Evolutionary conservation across 192 early-diverging fungal species (phyloP), one percentile per base, ranked within the genome.

Genomic region (Podila clonocystis): DNA sequence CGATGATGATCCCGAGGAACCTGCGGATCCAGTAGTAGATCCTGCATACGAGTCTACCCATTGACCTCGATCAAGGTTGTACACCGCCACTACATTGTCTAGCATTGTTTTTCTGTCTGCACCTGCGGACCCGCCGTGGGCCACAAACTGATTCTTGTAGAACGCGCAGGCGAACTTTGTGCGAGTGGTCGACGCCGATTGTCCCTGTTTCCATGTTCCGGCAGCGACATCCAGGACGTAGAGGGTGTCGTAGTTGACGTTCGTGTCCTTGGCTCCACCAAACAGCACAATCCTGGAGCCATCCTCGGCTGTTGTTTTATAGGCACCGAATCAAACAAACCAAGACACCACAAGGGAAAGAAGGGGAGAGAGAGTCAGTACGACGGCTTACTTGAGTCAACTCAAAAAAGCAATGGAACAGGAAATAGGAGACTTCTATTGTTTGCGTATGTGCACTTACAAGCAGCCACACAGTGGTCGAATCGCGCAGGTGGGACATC

Each of bases 401-500:
- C 5, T 19, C 19, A 52, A 52, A 22, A 52, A 52, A 0, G n/a
- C 0, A 52, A 61, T 17, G 19, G 12, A 3, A 61, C 3, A 29
- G 26, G 59, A 19, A 30, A 61, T 61, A 30, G 59, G 26, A 50
- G 17, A 62, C 7, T 34, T 15, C 41, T 45, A 12, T 45, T 45
- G 13, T 45, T 59, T 29, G 19, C n/a, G n/a, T n/a, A n/a, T 19
- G 4, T 38, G 9, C 1, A 61, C 76, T 68, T 80, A 80, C 76
- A 80, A 9, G 41, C 65, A 52, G 70, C 76, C 65, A 80, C 72
- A 38, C 76, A 80, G 55, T 80, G 76, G 55, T 80, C 76, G 38
- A 80, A 49, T 12, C 76, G 69, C n/a, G 76, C 60, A 13, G 70
- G 70, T 11, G 76, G 76, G 2, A 72, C 24, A 29, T 80, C 70